These are phyloP conservation scores for Fusarium sp. DNA, from an alignment of 2,329 filamentous ascomycete genomes.

Conservation along the genomic window DNA sequence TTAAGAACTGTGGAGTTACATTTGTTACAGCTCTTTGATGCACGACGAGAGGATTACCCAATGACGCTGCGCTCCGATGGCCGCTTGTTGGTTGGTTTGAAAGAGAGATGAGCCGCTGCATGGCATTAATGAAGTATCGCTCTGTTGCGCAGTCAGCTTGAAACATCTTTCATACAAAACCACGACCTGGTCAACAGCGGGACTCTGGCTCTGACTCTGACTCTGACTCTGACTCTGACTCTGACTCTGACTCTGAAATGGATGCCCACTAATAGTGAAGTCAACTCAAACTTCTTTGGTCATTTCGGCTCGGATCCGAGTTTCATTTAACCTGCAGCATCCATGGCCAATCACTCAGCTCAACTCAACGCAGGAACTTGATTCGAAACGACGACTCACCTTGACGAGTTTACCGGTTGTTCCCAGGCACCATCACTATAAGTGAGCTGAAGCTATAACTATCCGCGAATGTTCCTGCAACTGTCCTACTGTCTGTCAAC, in stretches of 20 bases:
- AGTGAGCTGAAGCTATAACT: conserved; percentile 13
- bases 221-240: neutral
- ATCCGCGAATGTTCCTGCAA: neutral
- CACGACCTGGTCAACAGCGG: neutral
- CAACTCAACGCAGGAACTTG: conserved; percentile 2
- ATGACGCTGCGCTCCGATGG: conserved; percentile 2
- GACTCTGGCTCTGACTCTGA: neutral
- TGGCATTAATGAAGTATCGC: conserved; percentile 20
- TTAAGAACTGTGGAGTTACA: conserved; percentile 32
- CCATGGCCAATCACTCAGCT: conserved; percentile 7
- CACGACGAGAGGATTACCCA: conserved; percentile 21
- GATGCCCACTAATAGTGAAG: neutral
- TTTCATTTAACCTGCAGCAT: conserved; percentile 15
- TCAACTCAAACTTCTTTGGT: neutral
- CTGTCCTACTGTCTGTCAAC: neutral
- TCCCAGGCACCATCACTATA: conserved; percentile 4
- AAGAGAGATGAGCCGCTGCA: conserved; percentile 24
- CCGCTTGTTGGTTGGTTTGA: conserved; percentile 16
- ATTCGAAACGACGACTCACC: conserved; percentile 17
- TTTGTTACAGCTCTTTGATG: conserved; percentile 30
- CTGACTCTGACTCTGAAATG: neutral
- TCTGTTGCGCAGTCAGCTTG: conserved; percentile 12
- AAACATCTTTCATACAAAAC: conserved; percentile 34
- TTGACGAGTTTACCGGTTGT: neutral
- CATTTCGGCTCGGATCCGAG: conserved; percentile 26